phyloP scores from a whole-genome alignment of 345 rosid species.

The Salix arbutifolia region DNA sequence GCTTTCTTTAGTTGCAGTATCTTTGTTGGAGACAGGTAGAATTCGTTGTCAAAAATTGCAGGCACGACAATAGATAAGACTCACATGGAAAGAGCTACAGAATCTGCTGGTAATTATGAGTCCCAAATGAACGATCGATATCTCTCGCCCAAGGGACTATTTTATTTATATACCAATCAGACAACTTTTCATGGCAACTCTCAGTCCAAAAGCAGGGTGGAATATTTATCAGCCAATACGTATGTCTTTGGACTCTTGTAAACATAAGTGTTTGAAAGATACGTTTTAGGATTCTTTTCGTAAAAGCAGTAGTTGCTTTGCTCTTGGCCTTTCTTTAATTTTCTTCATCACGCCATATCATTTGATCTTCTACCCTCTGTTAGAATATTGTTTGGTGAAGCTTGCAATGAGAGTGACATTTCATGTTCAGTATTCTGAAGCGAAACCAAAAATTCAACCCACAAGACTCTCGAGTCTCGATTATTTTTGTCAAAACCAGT shows the following conservation, averaged over 20 bases:
- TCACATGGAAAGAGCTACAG: not conserved
- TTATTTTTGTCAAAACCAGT: too few species aligned
- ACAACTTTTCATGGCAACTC: not conserved
- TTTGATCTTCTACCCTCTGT: not conserved
- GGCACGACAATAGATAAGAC: not conserved
- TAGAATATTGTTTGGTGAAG: not conserved
- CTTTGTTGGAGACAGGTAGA: not conserved
- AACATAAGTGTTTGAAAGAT: not conserved
- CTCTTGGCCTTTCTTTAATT: not conserved
- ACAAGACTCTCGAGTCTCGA: not conserved
- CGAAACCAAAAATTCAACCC: not conserved
- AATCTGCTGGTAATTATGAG: not conserved
- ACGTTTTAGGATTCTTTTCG: not conserved
- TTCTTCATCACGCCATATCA: too few species aligned
- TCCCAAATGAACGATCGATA: not conserved
- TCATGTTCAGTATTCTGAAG: not conserved
- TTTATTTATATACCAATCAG: too few species aligned
- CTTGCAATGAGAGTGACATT: not conserved
- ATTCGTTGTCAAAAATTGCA: slow-evolving; percentile 9
- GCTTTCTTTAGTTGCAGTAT: not conserved
- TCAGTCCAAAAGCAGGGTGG: not conserved
- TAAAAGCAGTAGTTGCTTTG: not conserved
- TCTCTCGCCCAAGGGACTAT: not conserved
- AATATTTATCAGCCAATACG: not conserved
- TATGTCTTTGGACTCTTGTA: not conserved